Percentiles rank a stretch among this genome's conserved stretches.
Conservation (phyloP, 352 stramenopile genomes). For the Globisporangium yorkense region DNA sequence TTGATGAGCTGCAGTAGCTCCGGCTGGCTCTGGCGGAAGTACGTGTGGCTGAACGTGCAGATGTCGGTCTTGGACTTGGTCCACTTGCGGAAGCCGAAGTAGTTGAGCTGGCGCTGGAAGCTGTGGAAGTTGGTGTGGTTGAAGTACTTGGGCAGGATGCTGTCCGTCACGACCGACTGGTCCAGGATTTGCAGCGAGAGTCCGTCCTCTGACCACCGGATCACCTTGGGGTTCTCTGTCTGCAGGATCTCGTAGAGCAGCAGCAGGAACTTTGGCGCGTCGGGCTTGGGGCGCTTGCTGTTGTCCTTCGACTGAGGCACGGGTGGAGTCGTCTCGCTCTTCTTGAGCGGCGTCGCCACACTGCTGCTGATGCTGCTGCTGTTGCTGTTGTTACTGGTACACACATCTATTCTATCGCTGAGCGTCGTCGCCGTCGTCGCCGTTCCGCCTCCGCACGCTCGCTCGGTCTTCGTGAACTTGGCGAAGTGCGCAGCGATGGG, state of each 20-base stretch:
- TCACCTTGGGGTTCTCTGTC: slow-evolving; percentile 37
- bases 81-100: slow-evolving; percentile 83
- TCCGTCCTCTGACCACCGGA: slow-evolving; percentile 44
- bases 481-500: slow-evolving; percentile 8
- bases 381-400: slow-evolving; percentile 1
- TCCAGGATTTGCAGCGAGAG: slow-evolving; percentile 47
- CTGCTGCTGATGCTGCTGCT: not conserved
- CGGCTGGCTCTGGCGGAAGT: slow-evolving; percentile 67
- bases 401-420: slow-evolving; percentile 5
- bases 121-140: slow-evolving; percentile 87
- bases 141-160: slow-evolving; percentile 86
- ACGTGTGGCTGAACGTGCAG: slow-evolving; percentile 82
- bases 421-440: not conserved
- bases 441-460: not conserved
- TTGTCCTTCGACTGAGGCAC: not conserved
- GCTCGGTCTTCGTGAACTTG: slow-evolving; percentile 12
- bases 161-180: slow-evolving; percentile 38
- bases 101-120: slow-evolving; percentile 87
- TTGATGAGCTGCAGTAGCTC: slow-evolving; percentile 76
- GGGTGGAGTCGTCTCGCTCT: not conserved
- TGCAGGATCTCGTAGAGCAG: slow-evolving; percentile 53
- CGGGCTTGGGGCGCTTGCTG: slow-evolving; percentile 26
- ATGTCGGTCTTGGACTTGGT: slow-evolving; percentile 71
- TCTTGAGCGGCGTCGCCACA: not conserved
- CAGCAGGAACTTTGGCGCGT: slow-evolving; percentile 47